Evolutionary conservation across 345 rosid genomes (phyloP).

Genomic region (Eucalyptus melliodora): DNA sequence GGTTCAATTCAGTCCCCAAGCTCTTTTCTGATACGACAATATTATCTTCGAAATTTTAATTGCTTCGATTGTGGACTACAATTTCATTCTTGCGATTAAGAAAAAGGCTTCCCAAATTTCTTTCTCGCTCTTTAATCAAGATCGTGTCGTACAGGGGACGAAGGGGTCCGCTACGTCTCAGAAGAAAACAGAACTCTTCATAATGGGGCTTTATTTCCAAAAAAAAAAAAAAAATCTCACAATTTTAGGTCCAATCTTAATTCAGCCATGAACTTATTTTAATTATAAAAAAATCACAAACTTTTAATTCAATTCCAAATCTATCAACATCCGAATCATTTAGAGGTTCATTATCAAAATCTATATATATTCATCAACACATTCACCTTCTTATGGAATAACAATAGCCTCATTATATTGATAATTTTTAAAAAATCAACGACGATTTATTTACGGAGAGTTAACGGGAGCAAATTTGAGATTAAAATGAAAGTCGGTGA

Average conservation of each 20-base stretch:
- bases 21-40: background rate
- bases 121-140: background rate
- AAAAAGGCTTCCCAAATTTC: background rate
- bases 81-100: background rate
- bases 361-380: background rate
- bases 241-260: background rate
- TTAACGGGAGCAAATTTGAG: fast-evolving
- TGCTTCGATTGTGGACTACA: background rate
- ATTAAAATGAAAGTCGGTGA: too few relatives aligned
- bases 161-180: background rate
- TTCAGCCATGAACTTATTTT: background rate
- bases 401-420: background rate
- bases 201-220: background rate
- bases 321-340: background rate
- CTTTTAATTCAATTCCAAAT: too few relatives aligned
- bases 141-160: background rate
- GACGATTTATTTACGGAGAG: fast-evolving
- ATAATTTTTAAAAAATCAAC: too few relatives aligned
- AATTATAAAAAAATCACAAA: too few relatives aligned
- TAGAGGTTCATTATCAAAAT: background rate
- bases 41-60: background rate
- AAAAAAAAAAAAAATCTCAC: background rate
- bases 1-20: background rate
- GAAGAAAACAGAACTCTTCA: background rate
- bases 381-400: background rate